Base-by-base conservation (phyloP, 169 alveolate species). In the Cryptosporidium xiaoi region DNA sequence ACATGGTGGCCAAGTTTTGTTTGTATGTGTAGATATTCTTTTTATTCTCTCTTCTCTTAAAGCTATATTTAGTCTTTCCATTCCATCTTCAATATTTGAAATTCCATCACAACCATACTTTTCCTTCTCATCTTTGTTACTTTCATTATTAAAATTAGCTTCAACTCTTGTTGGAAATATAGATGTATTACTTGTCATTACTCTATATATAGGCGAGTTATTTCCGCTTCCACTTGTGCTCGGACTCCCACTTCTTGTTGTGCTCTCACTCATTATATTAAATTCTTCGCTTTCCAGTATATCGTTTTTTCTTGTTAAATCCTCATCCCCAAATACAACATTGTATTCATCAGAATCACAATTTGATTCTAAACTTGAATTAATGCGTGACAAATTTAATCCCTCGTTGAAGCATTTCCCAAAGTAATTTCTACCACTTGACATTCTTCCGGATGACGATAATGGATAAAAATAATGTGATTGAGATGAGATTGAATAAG, bases 31-130 rank as follows among this genome's bases (percentile, higher is more conserved):
- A 13, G 87, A 77, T 31, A 77, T 77, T 20, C 87, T 56, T 36
- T 71, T 34, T 20, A 77, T 31, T 44, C 71, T 77, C 12, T 77
- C 87, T 18, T 77, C 87, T 24, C 58, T 56, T 44, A 77, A n/a
- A 56, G 87, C 87, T 2, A 29, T 77, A 58, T 77, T 77, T 15
- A 77, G 16, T 48, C 29, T 77, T 60, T 56, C 71, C 77, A 77
- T 62, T 15, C 87, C 71, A n/a, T 56, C 36, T 7, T 77, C 87
- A 16, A 20, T 55, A 62, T 8, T 20, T 40, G 48, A 40, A 40
- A 67, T 67, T 10, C 82, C 27, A 24, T 64, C 29, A 24, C 29
- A 18, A 5, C 64, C 53, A 20, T 46, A 46, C 1, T 67, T 62
- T 27, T 50, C 53, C 40, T 50, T 6, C 29, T 58, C 82, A 4